Base-by-base conservation (phyloP, 495 filamentous ascomycete species). In the Penicillium simplicissimum region DNA sequence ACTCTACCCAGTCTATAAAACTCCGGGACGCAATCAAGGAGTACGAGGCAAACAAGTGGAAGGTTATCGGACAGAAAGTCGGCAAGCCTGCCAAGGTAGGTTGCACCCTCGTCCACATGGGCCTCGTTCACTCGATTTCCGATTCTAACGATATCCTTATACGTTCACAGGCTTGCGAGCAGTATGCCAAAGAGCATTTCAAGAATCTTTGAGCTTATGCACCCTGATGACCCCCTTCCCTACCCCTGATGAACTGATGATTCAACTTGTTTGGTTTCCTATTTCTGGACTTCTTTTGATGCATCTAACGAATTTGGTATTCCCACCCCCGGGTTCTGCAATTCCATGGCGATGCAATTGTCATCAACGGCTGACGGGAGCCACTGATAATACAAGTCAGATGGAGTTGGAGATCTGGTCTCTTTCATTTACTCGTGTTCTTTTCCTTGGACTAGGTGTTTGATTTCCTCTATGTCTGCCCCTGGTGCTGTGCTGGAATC, bases 21-120 rank as follows among this genome's bases (percentile, higher is more conserved):
- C 81, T 98, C 45, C 84, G 95, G 38, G 91, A 88, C 53, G 94
- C 94, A 25, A 98, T 98, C 81, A 97, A 97, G 74, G 95, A 98
- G 72, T 98, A 98, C 74, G 95, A 98, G 72, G 87, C 89, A 60
- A 97, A 91, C 75, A 98, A 97, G 74, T 98, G 95, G 95, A 98
- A 98, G 78, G 84, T 87, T 14, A 98, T 98, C 63, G 95, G 95
- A 11, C 84, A 87, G 69, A 98, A 97, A 77, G 92, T 98, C 62
- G 93, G 94, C 61, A 98, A 98, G 79, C 95, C 95, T 17, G 95
- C 95, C 55, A 98, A 98, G 85, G 92, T 96, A 73, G 48, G 76
- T 67, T 57, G 21, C 40, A 25, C 25, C 17, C 35, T 14, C 3
- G 8, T 42, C 14, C 23, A 15, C 34, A 14, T 31, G 34, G 14